Conservation (phyloP, 139 green algal genomes). For the Chlorella ohadii region DNA sequence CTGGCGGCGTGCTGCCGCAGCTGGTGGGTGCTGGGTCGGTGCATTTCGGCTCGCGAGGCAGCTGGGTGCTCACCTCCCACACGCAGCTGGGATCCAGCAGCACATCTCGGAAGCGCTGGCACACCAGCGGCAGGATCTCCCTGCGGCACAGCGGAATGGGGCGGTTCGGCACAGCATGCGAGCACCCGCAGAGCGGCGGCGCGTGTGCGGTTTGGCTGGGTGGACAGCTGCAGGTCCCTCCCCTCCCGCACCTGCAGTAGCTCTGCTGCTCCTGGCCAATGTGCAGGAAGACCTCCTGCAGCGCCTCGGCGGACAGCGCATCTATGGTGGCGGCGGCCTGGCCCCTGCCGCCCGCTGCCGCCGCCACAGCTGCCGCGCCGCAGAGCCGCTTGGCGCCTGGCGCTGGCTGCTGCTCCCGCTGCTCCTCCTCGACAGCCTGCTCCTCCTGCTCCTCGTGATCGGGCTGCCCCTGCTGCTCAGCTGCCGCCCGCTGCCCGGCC, state of each 20-base stretch:
- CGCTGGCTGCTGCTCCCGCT: background rate
- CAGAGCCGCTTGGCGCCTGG: background rate
- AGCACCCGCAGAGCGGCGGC: background rate
- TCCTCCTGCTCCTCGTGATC: background rate
- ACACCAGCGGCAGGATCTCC: conserved; percentile 36
- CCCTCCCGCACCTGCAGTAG: conserved; percentile 22
- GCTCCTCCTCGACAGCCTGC: background rate
- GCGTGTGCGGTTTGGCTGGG: background rate
- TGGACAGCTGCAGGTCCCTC: background rate
- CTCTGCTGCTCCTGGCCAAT: conserved; percentile 8
- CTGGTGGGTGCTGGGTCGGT: background rate
- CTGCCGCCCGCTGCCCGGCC: background rate
- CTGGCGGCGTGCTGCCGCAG: too few species aligned
- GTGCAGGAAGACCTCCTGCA: conserved; percentile 26
- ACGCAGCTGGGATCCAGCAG: conserved; percentile 20
- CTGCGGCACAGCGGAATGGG: background rate
- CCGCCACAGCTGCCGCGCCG: background rate
- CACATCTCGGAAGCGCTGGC: conserved; percentile 25
- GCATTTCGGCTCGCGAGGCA: background rate
- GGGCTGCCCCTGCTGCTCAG: background rate
- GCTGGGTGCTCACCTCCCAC: conserved; percentile 25
- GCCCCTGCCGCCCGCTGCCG: background rate
- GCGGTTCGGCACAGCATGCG: too few species aligned
- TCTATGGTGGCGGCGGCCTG: background rate
- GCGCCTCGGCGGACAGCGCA: conserved; percentile 1